Evolutionary conservation across 2,329 filamentous ascomycete species (phyloP), one percentile per base, ranked within the genome.

Genomic region (Stachybotrys chartarum): DNA sequence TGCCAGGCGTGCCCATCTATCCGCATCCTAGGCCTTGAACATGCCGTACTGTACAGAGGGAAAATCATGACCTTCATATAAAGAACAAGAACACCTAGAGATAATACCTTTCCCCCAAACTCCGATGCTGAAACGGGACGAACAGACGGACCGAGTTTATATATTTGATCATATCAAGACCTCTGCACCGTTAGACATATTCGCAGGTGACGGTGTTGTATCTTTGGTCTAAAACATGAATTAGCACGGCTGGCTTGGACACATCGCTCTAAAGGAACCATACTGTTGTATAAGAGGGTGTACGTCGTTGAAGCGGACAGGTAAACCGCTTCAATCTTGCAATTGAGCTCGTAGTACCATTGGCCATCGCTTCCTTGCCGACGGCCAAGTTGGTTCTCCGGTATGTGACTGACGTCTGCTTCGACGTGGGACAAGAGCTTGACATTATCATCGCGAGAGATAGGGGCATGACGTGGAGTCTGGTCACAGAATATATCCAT

Each of bases 171-270:
- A 6, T 42, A 42, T 42, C 14, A 10, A 42, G 35, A 24, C 35
- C 8, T 42, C 3, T 42, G 10, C 14, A 42, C 46, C 46, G n/a
- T 55, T 58, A 76, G 52, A 75, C 73, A 55, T 75, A 77, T 55
- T 76, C 74, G 35, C 72, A 71, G 18, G 68, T 72, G 30, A 77
- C 72, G 1, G 72, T 71, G 52, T 71, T 68, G 57, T 75, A 75
- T 55, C 73, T 64, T 53, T 70, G 66, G 53, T 66, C 71, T 75
- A 4, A 18, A 8, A 18, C 10, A 5, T 6, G 3, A 6, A 5
- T 31, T 32, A 14, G 1, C 6, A 7, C n/a, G 12, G 6, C 24
- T 24, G 3, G 24, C 24, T 24, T 42, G 35, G 3, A 3, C 10
- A 42, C 14, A 3, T 14, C 5, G 14, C 35, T 5, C 8, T 6